These are phyloP conservation scores for Cicer chorassanicum DNA, from an alignment of 306 rosid species.

Conservation along the genomic window DNA sequence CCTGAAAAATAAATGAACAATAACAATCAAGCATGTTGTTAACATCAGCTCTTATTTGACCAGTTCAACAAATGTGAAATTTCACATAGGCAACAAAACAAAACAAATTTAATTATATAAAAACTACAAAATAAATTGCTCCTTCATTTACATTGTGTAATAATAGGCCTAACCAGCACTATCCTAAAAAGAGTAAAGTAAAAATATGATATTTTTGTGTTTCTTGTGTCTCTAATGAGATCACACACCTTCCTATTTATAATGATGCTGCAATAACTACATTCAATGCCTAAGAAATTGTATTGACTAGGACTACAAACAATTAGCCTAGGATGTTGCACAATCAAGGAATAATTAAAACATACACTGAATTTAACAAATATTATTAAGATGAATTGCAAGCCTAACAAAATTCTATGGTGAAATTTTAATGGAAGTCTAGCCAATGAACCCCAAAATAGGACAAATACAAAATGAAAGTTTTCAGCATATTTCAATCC, in stretches of 20 bases:
- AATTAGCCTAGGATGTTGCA: too few species aligned
- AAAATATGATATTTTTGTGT: too few species aligned
- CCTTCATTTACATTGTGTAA: neutral
- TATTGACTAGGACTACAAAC: too few species aligned
- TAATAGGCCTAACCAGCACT: neutral
- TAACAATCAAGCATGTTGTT: neutral
- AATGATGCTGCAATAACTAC: too few species aligned
- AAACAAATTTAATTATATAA: neutral
- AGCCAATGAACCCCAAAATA: slow-evolving; percentile 25
- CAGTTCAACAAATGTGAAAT: slow-evolving; percentile 2
- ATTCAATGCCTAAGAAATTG: too few species aligned
- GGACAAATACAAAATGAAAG: slow-evolving; percentile 11
- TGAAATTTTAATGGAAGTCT: neutral
- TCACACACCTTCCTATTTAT: too few species aligned
- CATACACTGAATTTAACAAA: too few species aligned
- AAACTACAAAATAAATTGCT: neutral
- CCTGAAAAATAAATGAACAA: slow-evolving; percentile 52
- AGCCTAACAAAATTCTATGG: slow-evolving; percentile 16
- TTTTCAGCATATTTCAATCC: neutral
- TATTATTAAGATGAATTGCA: neutral
- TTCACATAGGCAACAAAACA: neutral
- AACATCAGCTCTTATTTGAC: neutral
- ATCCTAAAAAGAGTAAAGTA: neutral
- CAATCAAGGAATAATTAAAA: too few species aligned
- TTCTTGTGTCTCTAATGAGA: too few species aligned